Conservation (phyloP, 2,329 filamentous ascomycete species). For the Trichoderma atrobrunneum region DNA sequence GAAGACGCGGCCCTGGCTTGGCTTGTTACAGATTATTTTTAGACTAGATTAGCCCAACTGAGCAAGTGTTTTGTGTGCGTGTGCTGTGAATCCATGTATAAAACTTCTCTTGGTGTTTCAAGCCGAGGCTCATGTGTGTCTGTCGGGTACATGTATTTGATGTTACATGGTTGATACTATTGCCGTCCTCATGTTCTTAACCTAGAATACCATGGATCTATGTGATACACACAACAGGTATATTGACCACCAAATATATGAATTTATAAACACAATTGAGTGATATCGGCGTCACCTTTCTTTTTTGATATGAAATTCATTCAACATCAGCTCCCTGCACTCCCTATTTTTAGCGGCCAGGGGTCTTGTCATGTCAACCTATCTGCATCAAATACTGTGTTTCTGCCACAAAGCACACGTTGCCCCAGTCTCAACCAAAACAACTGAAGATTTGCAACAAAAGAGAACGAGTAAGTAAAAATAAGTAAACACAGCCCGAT, state of each 20-base stretch:
- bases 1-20: background rate
- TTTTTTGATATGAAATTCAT: background rate
- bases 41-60: background rate
- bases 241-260: background rate
- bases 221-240: background rate
- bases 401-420: background rate
- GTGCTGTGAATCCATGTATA: background rate
- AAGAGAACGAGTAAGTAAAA: background rate
- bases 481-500: background rate
- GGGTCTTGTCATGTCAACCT: background rate
- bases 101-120: background rate
- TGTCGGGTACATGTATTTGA: background rate
- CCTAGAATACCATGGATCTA: background rate
- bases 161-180: background rate
- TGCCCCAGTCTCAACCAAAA: background rate
- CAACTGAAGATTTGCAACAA: background rate
- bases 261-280: background rate
- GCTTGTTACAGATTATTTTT: conserved; percentile 17
- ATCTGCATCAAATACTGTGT: background rate
- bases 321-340: background rate
- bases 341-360: background rate
- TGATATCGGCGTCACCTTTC: background rate
- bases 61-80: background rate
- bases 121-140: background rate
- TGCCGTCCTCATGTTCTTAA: background rate